phyloP scores from a whole-genome alignment of 2,329 filamentous ascomycete species.

The Tolypocladium tropicale region DNA sequence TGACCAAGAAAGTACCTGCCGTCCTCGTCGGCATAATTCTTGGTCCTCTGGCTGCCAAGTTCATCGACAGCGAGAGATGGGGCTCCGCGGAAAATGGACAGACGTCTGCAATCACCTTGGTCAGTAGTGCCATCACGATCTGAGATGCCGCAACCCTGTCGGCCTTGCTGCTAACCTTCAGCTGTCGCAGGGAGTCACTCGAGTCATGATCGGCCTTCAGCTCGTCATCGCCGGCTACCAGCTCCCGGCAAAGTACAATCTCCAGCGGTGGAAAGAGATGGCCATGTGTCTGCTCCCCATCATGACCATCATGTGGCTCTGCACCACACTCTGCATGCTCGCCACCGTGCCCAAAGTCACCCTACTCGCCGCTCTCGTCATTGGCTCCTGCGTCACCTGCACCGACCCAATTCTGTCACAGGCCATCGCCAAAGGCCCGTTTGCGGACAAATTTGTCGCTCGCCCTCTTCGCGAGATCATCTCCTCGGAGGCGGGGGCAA shows the following conservation, averaged over 20 bases:
- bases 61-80: constrained; percentile 32
- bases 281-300: constrained; percentile 44
- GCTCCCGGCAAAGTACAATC: constrained; percentile 45
- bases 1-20: constrained; percentile 35
- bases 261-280: constrained; percentile 40
- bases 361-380: constrained; percentile 42
- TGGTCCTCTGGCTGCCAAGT: constrained; percentile 42
- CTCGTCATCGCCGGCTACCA: constrained; percentile 55
- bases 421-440: constrained; percentile 49
- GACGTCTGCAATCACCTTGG: constrained; percentile 28
- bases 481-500: constrained; percentile 44
- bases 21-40: constrained; percentile 42
- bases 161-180: not conserved
- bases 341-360: constrained; percentile 43
- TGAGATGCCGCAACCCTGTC: not conserved
- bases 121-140: constrained; percentile 5
- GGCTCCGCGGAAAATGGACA: constrained; percentile 15
- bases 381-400: constrained; percentile 50
- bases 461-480: constrained; percentile 50
- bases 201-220: constrained; percentile 53
- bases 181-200: constrained; percentile 30
- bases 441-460: constrained; percentile 51
- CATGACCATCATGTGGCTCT: constrained; percentile 49
- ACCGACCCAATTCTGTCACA: constrained; percentile 54
- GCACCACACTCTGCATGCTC: constrained; percentile 44